Base-by-base conservation (phyloP, 108 stramenopile genomes). In the Cyclotella baltica region DNA sequence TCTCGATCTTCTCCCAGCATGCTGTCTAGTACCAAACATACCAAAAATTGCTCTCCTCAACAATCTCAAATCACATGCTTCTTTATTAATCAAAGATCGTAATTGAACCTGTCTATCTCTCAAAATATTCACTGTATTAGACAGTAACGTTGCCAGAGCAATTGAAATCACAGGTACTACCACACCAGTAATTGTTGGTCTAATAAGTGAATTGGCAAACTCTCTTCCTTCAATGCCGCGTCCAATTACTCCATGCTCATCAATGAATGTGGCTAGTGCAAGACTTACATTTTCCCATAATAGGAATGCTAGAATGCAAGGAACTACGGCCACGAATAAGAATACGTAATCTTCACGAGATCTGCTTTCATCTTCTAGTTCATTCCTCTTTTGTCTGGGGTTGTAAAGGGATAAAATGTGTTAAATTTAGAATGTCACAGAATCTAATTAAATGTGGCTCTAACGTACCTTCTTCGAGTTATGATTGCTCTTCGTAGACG, bases 1-100 rank as follows among this genome's bases (percentile, higher is more conserved):
- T 2, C 76, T 37, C 4, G 63, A 50, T 57, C 80, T 46, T 30
- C 80, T 43, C 0, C 68, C 68, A 52, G 80, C 80, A 62, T 81
- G 80, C 22, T 81, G 80, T 46, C 67, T 56, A 46, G 80, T 81
- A n/a, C 80, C 80, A 71, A 53, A 81, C 66, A 75, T 71, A 9
- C 80, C 80, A 38, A 81, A 76, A 0, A 81, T 56, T 4, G 80
- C 80, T 62, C 74, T 50, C 16, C 80, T 75, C 22, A 81, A 46
- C 19, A 81, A 33, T 34, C 80, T 69, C 4, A 81, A 57, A 40
- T 81, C 80, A 52, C 80, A 76, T 27, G 80, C 67, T 70, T 81
- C 80, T 38, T 81, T 77, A 36, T 81, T 81, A 0, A 81, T 57
- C 9, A 70, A 58, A 3, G 76, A 34, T 20, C 80, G 75, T 18